Conservation (phyloP, 345 rosid genomes). For the Brassica incana region DNA sequence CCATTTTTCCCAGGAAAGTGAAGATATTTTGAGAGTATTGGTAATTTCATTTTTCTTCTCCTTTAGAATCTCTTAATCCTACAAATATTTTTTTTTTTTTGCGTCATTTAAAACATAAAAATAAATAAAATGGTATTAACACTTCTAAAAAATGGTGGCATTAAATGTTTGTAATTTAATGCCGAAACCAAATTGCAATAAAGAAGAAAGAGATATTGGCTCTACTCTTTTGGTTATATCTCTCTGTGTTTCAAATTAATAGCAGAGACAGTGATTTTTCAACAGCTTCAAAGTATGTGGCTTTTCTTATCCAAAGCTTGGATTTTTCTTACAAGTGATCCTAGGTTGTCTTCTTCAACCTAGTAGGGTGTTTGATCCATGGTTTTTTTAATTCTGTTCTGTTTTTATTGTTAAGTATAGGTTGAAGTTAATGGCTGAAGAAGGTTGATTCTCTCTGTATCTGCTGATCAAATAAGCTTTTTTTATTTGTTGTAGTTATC, state of each 20-base stretch:
- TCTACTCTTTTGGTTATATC: conserved; percentile 26
- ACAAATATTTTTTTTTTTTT: background rate
- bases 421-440: conserved; percentile 26
- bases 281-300: conserved; percentile 6
- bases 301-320: conserved; percentile 9
- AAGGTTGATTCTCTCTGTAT: conserved; percentile 25
- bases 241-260: conserved; percentile 10
- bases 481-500: background rate
- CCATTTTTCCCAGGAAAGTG: conserved; percentile 33
- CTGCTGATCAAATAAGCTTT: conserved; percentile 31
- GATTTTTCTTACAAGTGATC: background rate
- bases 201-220: conserved; percentile 42
- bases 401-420: background rate
- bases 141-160: conserved; percentile 9
- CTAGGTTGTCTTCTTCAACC: background rate
- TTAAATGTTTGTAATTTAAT: conserved; percentile 42
- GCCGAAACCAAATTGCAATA: conserved; percentile 46
- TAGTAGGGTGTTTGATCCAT: background rate
- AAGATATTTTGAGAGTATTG: conserved; percentile 12
- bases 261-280: conserved; percentile 32
- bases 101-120: background rate
- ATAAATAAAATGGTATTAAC: background rate
- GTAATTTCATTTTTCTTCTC: conserved; percentile 12
- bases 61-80: background rate
- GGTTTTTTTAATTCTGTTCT: background rate